Evolutionary conservation across 306 rosid genomes (phyloP), one percentile per base, ranked within the genome.

Genomic region (Cicer cuneatum): DNA sequence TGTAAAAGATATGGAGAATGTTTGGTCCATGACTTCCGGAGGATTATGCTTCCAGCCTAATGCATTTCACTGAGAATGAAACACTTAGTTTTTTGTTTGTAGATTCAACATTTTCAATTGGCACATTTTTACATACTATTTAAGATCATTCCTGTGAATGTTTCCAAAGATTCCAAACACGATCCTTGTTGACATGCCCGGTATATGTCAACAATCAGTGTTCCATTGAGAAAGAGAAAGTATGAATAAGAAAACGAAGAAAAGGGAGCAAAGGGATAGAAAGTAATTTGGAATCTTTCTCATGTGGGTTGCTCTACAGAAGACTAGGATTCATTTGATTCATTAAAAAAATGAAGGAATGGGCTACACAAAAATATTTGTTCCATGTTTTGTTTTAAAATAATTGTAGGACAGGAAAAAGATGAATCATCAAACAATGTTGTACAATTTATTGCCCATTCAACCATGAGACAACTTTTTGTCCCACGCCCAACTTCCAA

Each of bases 31-130:
- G 76, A 42, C 12, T 11, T 49, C 54, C 8, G 5, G 35, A 12
- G 21, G 54, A 8, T 67, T 74, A 59, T 58, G 48, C 79, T 48
- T 80, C 61, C 42, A 38, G 63, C 63, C 39, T 8, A 62, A 38
- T 16, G 60, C 38, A 60, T 59, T 21, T 21, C 24, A 21, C 42
- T 12, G 54, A n/a, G 76, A 57, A 37, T 57, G 54, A 66, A 43
- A 62, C 18, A 16, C 15, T 21, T 10, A 24, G 66, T 42, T 51
- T 21, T 60, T 68, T 42, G 13, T 63, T 45, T 41, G 33, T 60
- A 69, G 63, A 35, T 62, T 69, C 66, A 14, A 21, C 67, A 53
- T 69, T 53, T 69, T 16, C 4, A 14, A 56, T 62, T 12, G 38
- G 11, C 48, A 75, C 33, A 39, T 62, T 24, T 68, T 60, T 63